phyloP scores from a whole-genome alignment of 164 flowering plant species.

The Magnolia officinalis region DNA sequence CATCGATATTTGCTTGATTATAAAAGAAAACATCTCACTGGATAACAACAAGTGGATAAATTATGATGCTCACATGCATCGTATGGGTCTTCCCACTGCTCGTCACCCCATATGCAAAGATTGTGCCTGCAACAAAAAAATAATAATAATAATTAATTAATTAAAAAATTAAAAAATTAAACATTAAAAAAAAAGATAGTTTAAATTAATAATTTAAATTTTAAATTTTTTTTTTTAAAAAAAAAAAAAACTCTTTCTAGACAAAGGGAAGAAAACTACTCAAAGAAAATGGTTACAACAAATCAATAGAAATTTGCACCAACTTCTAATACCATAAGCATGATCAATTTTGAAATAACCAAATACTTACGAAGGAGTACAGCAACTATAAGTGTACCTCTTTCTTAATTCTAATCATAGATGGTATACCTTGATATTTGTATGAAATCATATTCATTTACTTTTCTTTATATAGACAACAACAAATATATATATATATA shows the following conservation, averaged over 20 bases:
- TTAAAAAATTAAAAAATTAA: not conserved
- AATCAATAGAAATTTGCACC: not conserved
- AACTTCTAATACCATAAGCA: not conserved
- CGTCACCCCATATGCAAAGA: conserved; percentile 97
- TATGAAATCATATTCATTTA: not conserved
- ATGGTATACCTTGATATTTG: not conserved
- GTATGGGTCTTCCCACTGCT: conserved; percentile 98
- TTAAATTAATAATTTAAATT: not conserved
- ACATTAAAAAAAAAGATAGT: not conserved
- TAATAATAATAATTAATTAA: not conserved
- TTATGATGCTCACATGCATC: conserved; percentile 66
- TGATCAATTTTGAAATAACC: not conserved
- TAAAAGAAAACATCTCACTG: not conserved
- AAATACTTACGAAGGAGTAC: not conserved
- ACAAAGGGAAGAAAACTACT: not conserved
- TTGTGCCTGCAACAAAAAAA: conserved; percentile 50
- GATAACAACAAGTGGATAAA: not conserved
- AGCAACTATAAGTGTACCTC: not conserved
- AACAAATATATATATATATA: too few relatives aligned
- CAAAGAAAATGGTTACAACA: not conserved
- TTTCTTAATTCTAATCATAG: not conserved
- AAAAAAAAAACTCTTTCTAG: not conserved
- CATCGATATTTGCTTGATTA: not conserved
- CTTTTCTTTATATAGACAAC: not conserved
- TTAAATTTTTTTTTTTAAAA: too few relatives aligned